Evolutionary conservation across 1,284 basidiomycete species (phyloP).

Genomic region (Cutaneotrichosporon arboriforme): DNA sequence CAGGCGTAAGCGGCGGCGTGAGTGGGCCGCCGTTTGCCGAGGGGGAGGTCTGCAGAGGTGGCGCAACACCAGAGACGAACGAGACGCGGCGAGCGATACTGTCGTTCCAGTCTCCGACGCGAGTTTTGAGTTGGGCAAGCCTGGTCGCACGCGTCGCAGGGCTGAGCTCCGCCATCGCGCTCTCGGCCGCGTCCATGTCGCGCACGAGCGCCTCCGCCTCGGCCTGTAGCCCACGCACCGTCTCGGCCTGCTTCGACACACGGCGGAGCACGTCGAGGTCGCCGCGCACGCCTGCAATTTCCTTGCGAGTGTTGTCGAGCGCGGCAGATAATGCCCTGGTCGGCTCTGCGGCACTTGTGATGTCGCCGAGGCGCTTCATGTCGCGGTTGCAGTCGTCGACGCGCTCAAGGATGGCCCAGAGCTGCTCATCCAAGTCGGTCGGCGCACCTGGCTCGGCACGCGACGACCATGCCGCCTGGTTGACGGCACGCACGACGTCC

Average conservation of each 20-base stretch:
- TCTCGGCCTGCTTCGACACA: conserved; percentile 15
- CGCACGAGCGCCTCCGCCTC: conserved; percentile 14
- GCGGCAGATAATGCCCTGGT: background rate
- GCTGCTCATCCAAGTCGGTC: background rate
- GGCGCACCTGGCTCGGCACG: background rate
- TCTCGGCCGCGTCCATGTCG: conserved; percentile 22
- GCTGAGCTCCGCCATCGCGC: background rate
- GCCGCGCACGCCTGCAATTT: background rate
- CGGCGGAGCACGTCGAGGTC: conserved; percentile 10
- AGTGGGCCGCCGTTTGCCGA: conserved; percentile 6
- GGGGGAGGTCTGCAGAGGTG: background rate
- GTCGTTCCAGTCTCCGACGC: conserved; percentile 10
- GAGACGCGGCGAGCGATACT: conserved; percentile 5
- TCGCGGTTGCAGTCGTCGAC: conserved; percentile 1
- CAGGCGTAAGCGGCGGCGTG: conserved; percentile 16
- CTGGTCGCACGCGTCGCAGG: background rate
- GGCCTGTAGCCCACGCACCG: conserved; percentile 9
- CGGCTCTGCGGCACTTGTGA: background rate
- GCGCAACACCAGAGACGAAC: conserved; percentile 6
- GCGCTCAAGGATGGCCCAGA: background rate
- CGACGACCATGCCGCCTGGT: conserved; percentile 10
- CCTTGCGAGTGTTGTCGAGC: background rate
- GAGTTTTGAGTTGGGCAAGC: background rate
- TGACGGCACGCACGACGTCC: conserved; percentile 4
- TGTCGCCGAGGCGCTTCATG: conserved; percentile 2